Percentiles rank a stretch among this genome's conserved stretches.
phyloP scores from a whole-genome alignment of 2,329 filamentous ascomycete species.

The Dichotomopilus funicola region DNA sequence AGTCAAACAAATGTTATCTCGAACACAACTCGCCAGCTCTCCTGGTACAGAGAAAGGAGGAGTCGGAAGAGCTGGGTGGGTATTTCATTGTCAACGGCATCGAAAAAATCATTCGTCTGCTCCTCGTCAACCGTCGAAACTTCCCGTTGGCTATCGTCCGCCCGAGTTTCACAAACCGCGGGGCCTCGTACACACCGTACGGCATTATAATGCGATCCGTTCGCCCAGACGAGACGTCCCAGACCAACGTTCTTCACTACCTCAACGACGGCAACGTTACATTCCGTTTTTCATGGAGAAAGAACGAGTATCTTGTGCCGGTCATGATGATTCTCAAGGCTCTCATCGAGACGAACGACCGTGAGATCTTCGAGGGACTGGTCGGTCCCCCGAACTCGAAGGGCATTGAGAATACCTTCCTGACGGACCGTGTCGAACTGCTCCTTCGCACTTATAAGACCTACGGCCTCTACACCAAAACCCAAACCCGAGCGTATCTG shows the following conservation, averaged over 20 bases:
- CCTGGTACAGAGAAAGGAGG: slow-evolving; percentile 82
- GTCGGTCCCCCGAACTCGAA: slow-evolving; percentile 72
- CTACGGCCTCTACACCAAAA: slow-evolving; percentile 75
- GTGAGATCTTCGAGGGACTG: slow-evolving; percentile 91
- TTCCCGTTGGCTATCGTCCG: slow-evolving; percentile 92
- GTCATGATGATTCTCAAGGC: slow-evolving; percentile 97
- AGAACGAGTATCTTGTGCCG: slow-evolving; percentile 93
- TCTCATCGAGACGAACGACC: slow-evolving; percentile 89
- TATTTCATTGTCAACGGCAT: slow-evolving; percentile 98
- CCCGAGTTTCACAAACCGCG: slow-evolving; percentile 82
- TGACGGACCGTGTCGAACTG: slow-evolving; percentile 90
- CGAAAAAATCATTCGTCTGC: slow-evolving; percentile 90
- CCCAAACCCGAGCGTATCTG: slow-evolving; percentile 76
- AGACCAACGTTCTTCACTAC: slow-evolving; percentile 96
- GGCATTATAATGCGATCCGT: slow-evolving; percentile 90
- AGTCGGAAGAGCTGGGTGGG: slow-evolving; percentile 90
- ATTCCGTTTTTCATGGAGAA: slow-evolving; percentile 96
- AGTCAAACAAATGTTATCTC: slow-evolving; percentile 88
- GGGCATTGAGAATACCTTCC: slow-evolving; percentile 79
- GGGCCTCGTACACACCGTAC: slow-evolving; percentile 77
- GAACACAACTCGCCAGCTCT: slow-evolving; percentile 76
- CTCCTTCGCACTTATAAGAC: slow-evolving; percentile 88
- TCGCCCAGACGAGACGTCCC: slow-evolving; percentile 93
- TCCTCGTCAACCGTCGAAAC: slow-evolving; percentile 85
- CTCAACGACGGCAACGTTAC: slow-evolving; percentile 92